phyloP scores from a whole-genome alignment of 2,329 filamentous ascomycete species.

The Cucurbitaria berberidis region DNA sequence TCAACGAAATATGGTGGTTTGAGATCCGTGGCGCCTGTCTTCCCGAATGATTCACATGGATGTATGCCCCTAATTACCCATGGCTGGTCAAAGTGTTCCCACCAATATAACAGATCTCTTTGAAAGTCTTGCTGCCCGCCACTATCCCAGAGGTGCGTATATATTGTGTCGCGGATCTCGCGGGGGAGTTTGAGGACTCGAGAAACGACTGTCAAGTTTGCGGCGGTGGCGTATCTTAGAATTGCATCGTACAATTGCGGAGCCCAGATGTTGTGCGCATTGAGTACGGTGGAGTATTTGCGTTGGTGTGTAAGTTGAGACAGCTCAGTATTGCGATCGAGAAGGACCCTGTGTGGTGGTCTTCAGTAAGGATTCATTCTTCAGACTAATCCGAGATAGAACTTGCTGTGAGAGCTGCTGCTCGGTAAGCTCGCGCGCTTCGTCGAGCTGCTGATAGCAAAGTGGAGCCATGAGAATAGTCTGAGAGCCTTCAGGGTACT shows the following conservation, averaged over 20 bases:
- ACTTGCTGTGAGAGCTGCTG: conserved; percentile 2
- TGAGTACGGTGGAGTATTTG: neutral
- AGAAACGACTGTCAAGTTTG: conserved; percentile 2
- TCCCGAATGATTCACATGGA: neutral
- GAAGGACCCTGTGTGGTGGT: neutral
- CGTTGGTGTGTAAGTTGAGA: neutral
- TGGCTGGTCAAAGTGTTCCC: conserved; percentile 6
- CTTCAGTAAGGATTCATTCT: neutral
- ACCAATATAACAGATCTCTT: conserved; percentile 8
- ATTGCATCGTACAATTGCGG: conserved; percentile 3
- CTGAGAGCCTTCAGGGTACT: too few relatives aligned
- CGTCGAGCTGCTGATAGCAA: neutral
- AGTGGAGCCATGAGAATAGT: neutral
- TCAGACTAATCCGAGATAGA: too few relatives aligned
- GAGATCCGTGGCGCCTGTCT: neutral
- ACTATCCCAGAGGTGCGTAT: conserved; percentile 5
- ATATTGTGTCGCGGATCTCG: conserved; percentile 11
- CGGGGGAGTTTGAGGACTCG: conserved; percentile 6
- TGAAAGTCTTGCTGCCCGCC: neutral
- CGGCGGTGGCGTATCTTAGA: neutral
- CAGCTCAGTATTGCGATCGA: neutral
- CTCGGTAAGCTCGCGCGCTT: neutral
- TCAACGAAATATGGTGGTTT: conserved; percentile 13
- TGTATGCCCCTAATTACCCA: conserved; percentile 4
- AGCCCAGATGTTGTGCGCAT: neutral